A percentile compares a stretch with the other conserved stretches of the same genome.
Conservation (phyloP, 2,329 filamentous ascomycete genomes). For the Xylaria sp. region DNA sequence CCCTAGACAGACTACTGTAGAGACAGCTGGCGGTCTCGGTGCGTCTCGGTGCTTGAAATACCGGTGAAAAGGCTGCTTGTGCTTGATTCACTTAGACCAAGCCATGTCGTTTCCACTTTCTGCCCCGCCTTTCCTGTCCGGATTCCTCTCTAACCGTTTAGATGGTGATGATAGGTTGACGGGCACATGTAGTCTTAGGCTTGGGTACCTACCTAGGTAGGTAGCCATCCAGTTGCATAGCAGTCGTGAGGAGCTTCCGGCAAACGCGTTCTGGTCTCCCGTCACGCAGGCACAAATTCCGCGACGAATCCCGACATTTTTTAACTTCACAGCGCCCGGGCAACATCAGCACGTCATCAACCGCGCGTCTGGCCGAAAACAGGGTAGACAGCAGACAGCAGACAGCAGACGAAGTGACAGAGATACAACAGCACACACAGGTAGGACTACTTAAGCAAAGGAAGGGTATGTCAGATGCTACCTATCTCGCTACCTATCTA, state of each 20-base stretch:
- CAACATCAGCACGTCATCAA: constrained; percentile 28
- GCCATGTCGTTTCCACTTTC: constrained; percentile 12
- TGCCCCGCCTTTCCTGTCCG: constrained; percentile 18
- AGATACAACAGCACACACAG: background rate
- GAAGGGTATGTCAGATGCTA: background rate
- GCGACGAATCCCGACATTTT: background rate
- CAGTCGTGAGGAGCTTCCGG: no score
- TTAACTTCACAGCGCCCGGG: constrained; percentile 7
- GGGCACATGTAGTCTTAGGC: background rate
- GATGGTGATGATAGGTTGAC: background rate
- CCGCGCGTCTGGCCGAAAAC: constrained; percentile 11
- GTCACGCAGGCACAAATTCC: background rate
- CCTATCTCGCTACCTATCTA: background rate
- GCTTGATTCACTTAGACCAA: constrained; percentile 5
- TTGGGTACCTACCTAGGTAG: background rate
- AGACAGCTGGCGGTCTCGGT: background rate
- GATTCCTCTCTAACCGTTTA: background rate
- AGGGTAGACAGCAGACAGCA: background rate
- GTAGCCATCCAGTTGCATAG: background rate
- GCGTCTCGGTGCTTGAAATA: no score
- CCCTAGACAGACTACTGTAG: background rate
- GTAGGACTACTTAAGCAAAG: no score
- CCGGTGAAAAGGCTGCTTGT: background rate
- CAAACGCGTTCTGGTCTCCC: background rate
- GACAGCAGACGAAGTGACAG: background rate